Evolutionary conservation across 2,329 filamentous ascomycete species (phyloP), one percentile per base, ranked within the genome.

Genomic region (Oidium heveae): DNA sequence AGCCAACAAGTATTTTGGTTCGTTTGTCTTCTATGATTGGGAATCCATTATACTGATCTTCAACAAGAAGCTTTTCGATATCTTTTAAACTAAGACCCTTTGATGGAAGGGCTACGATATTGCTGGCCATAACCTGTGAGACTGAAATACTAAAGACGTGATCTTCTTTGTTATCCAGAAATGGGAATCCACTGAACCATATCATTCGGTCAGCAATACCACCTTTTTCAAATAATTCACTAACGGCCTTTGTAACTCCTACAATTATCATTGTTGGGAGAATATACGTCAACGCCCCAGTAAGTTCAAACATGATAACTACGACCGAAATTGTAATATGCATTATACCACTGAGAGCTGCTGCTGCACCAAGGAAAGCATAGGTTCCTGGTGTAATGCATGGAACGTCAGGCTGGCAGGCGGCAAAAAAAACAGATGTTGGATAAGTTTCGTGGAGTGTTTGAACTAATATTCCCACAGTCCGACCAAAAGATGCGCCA

Each of bases 141-240:
- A 96, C 91, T 0, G 91, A 84, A 0, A 96, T 88, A 50, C 88
- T 89, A 67, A 96, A 95, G 54, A 88, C 88, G 68, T 95, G 88
- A 56, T 91, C 84, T 63, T 94, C 87, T 61, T 81, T 83, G 66
- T 93, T 91, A 68, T 96, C 89, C 55, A 98, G 76, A 68, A 89
- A 95, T 0, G 91, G 91, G 65, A 96, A 98, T 60, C 85, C 86
- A 64, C 93, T 91, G 68, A 95, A 82, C 61, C 87, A 84, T 64
- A 98, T 98, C 91, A 91, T 98, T 55, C 84, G 83, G 66, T 98
- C 91, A 70, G 98, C 98, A 67, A 98, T 96, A 59, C 91, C 87
- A 52, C 83, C 79, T 55, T 86, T 85, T 28, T 86, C 87, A 66
- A 98, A 88, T 52, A 87, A 89, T 67, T 98, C 91, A 63, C 88